A percentile compares a stretch with the other conserved stretches of the same genome.
phyloP scores from a whole-genome alignment of 176 grass and related monocot species.

The Microstegium vimineum region DNA sequence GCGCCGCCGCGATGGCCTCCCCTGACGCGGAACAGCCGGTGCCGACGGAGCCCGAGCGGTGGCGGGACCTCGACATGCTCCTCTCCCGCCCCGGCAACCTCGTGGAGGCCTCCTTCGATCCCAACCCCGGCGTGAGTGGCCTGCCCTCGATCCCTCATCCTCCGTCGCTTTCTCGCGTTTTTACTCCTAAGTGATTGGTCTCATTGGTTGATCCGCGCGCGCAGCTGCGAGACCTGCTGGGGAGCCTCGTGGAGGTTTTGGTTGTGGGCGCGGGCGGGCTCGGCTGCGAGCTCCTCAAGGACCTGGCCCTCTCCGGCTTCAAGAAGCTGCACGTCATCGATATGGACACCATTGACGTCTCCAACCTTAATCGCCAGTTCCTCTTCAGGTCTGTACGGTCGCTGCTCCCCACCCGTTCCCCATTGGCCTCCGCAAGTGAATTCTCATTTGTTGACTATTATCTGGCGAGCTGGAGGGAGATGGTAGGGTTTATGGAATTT shows the following conservation, averaged over 20 bases:
- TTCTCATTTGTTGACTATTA: no score
- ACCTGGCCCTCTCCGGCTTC: slow-evolving; percentile 90
- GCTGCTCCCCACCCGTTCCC: background rate
- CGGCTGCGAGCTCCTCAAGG: slow-evolving; percentile 96
- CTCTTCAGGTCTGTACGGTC: slow-evolving; percentile 66
- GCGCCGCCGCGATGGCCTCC: slow-evolving; percentile 22
- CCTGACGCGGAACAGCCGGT: slow-evolving; percentile 20
- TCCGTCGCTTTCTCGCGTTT: background rate
- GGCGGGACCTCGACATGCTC: slow-evolving; percentile 87
- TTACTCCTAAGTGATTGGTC: background rate
- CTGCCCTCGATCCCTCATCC: background rate
- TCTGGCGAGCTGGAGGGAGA: no score
- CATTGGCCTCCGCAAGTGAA: no score
- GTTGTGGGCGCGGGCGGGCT: slow-evolving; percentile 89
- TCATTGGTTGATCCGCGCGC: background rate
- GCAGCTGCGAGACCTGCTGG: slow-evolving; percentile 78
- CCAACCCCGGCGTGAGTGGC: slow-evolving; percentile 60
- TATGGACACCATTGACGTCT: slow-evolving; percentile 99
- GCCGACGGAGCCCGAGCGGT: slow-evolving; percentile 53
- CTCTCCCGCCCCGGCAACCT: slow-evolving; percentile 79
- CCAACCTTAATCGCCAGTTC: slow-evolving; percentile 98
- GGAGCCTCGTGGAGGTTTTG: slow-evolving; percentile 69
- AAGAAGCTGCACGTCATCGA: slow-evolving; percentile 95
- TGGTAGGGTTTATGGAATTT: no score
- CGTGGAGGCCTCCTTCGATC: slow-evolving; percentile 54